These are phyloP conservation scores for Didymella glomerata DNA, from an alignment of 2,329 filamentous ascomycete genomes.

Conservation along the genomic window DNA sequence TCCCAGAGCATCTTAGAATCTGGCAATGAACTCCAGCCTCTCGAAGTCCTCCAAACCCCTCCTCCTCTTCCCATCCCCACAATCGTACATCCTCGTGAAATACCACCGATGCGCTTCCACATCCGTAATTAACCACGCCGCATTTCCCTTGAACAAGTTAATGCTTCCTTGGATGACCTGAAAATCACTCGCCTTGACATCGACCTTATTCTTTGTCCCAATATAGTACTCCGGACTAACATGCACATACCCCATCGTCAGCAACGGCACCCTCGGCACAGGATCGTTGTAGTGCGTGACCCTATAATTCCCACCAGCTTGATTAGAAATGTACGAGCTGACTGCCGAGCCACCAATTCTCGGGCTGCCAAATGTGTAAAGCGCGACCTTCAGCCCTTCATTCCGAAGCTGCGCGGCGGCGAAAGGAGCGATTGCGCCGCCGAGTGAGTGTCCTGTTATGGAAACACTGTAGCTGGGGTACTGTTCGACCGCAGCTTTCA, in stretches of 20 bases:
- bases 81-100: constrained; percentile 36
- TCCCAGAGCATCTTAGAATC: constrained; percentile 10
- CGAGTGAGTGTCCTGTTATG: constrained; percentile 74
- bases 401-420: constrained; percentile 61
- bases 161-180: constrained; percentile 32
- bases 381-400: constrained; percentile 29
- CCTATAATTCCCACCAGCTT: constrained; percentile 66
- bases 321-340: constrained; percentile 63
- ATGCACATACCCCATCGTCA: constrained; percentile 70
- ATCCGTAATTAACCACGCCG: constrained; percentile 40
- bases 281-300: constrained; percentile 74
- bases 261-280: constrained; percentile 71
- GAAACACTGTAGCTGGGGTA: constrained; percentile 64
- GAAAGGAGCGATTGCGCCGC: constrained; percentile 70
- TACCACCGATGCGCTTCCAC: constrained; percentile 50
- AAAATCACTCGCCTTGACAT: constrained; percentile 35
- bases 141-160: constrained; percentile 42
- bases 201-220: constrained; percentile 30
- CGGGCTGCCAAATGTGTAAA: constrained; percentile 72
- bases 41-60: constrained; percentile 20
- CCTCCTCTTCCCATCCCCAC: constrained; percentile 28
- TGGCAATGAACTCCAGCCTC: constrained; percentile 26
- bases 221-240: constrained; percentile 72
- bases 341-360: constrained; percentile 70
- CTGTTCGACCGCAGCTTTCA: constrained; percentile 55